Base-by-base conservation (phyloP, 2,329 filamentous ascomycete species). In the Ceratocystis variospora region DNA sequence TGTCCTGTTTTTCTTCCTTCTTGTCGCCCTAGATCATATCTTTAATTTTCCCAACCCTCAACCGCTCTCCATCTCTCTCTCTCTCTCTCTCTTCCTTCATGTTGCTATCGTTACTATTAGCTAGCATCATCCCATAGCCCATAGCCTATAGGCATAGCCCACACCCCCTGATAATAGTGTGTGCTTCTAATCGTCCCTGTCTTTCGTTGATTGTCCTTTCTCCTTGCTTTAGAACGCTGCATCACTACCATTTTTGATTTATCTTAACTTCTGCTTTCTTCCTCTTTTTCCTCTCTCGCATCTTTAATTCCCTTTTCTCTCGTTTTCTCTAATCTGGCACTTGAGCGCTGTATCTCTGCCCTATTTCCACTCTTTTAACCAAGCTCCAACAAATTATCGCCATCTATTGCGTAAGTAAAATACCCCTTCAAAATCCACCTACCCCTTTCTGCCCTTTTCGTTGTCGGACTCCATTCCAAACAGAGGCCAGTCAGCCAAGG, bases 161-260 rank as follows among this genome's bases (percentile, higher is more conserved):
- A 37, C 28, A 37, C 28, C 55, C 55, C 55, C 55, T 59, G 55
- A 63, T 50, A 22, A 63, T 63, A 63, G 61, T 45, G 61, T 48
- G 61, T 33, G 61, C 61, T 63, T 63, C 46, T 64, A 64, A 57
- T 64, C 15, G 45, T 57, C 31, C 31, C 28, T 41, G 31, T 55
- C 25, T 57, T 55, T 57, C 10, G 22, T 57, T 64, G 55, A 33
- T 64, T 53, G 15, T 17, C 48, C 31, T 57, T 44, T 64, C 19
- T 10, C 28, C 25, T 64, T 41, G 33, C 62, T 57, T 57, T 15
- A 22, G 25, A 37, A 19, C 33, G 5, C 46, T 57, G 46, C 15
- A 25, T 22, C 46, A 22, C 10, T 41, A 53, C 19, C 48, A 17
- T 19, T 53, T 22, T 25, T 53, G n/a, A 19, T 50, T 22, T 7